phyloP scores from a whole-genome alignment of 2,329 filamentous ascomycete genomes.

The Grosmannia serpens region DNA sequence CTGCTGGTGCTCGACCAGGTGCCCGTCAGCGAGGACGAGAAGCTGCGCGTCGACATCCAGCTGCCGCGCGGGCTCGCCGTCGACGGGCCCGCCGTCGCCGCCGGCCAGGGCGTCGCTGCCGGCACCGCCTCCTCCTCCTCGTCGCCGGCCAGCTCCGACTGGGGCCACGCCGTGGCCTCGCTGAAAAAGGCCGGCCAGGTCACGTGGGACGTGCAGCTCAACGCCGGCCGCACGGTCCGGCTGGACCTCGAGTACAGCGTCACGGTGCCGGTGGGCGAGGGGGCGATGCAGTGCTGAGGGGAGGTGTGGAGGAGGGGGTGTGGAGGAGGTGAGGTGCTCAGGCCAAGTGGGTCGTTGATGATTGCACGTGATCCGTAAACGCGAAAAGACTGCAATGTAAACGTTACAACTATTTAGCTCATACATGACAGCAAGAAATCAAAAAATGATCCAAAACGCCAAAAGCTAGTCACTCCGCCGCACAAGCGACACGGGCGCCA shows the following conservation, averaged over 20 bases:
- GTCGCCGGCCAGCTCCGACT: slow-evolving; percentile 28
- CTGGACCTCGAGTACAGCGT: slow-evolving; percentile 52
- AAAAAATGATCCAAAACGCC: not conserved
- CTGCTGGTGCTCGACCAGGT: slow-evolving; percentile 48
- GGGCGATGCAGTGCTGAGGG: slow-evolving; percentile 15
- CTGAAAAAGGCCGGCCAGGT: slow-evolving; percentile 47
- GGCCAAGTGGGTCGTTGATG: too few relatives aligned
- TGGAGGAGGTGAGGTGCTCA: too few relatives aligned
- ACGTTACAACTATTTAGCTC: too few relatives aligned
- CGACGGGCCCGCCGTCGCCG: slow-evolving; percentile 24
- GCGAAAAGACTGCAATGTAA: not conserved
- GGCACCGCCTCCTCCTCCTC: not conserved
- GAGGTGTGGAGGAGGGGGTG: not conserved
- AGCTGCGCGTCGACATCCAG: slow-evolving; percentile 38
- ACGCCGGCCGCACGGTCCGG: slow-evolving; percentile 44
- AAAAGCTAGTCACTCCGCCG: slow-evolving; percentile 5
- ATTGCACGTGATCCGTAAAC: too few relatives aligned
- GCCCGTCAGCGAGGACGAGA: slow-evolving; percentile 50
- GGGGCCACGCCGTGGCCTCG: slow-evolving; percentile 42
- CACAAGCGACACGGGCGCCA: slow-evolving; percentile 14
- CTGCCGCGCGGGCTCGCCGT: slow-evolving; percentile 34
- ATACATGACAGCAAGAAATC: not conserved
- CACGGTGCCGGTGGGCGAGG: slow-evolving; percentile 39
- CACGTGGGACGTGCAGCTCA: slow-evolving; percentile 45
- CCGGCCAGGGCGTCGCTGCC: slow-evolving; percentile 1